Percentiles rank a stretch among this genome's conserved stretches.
Conservation (phyloP, 2,329 filamentous ascomycete genomes). For the Ascosphaera acerosa region DNA sequence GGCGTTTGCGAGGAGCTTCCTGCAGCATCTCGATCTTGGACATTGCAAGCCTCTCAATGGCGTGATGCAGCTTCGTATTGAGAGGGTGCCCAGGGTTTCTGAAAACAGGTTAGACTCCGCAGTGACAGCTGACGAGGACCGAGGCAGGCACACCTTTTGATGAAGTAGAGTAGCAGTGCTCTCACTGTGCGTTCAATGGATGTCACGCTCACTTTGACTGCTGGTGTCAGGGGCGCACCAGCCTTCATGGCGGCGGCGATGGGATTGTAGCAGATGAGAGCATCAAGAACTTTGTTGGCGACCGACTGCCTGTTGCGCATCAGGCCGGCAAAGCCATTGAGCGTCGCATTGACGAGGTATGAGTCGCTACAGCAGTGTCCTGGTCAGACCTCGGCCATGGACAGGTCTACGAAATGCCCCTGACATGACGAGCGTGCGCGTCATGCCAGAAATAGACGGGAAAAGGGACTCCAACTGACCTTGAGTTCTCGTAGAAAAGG, state of each 20-base stretch:
- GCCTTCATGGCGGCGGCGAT: slow-evolving; percentile 36
- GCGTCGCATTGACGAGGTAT: slow-evolving; percentile 64
- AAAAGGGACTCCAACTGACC: slow-evolving; percentile 26
- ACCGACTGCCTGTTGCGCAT: slow-evolving; percentile 60
- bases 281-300: slow-evolving; percentile 61
- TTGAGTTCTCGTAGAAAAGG: slow-evolving; percentile 64
- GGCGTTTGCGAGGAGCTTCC: slow-evolving; percentile 50
- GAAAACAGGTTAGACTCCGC: slow-evolving; percentile 7
- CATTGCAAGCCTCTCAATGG: slow-evolving; percentile 60
- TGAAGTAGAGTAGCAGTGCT: slow-evolving; percentile 56
- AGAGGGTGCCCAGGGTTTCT: slow-evolving; percentile 63
- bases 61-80: slow-evolving; percentile 55
- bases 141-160: slow-evolving; percentile 42
- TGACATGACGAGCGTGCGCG: no score
- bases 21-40: slow-evolving; percentile 56
- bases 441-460: no score
- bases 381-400: no score
- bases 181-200: slow-evolving; percentile 90
- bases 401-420: no score
- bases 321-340: slow-evolving; percentile 67
- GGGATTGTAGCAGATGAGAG: slow-evolving; percentile 77
- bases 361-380: slow-evolving; percentile 49
- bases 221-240: slow-evolving; percentile 50
- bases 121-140: background rate
- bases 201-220: slow-evolving; percentile 55